Evolutionary conservation across 441 rosid genomes (phyloP), one percentile per base, ranked within the genome.

Genomic region (Gossypium gossypioides): DNA sequence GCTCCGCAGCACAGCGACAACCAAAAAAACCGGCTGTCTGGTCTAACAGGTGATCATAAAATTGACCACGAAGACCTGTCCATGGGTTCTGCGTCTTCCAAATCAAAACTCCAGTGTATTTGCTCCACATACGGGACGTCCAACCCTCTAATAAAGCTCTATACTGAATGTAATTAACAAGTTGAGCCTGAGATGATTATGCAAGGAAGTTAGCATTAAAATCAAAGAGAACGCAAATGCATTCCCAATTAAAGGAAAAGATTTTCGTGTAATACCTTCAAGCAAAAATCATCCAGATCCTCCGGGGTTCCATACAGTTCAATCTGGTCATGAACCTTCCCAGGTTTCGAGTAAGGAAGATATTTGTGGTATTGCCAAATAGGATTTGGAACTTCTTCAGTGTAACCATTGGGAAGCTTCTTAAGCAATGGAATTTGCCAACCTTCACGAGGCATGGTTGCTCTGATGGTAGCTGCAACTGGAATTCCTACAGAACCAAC

Each of bases 41-140:
- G 81, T 95, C 98, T 0, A 84, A 97, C 55, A 92, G 87, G 81
- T 92, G 98, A 81, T 95, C 99, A 72, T 95, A 95, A 82, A 95
- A 92, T 81, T 95, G 99, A 69, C 98, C 99, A 81, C 99, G 89
- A 69, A 95, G 98, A 83, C 98, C 93, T 34, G 96, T 84, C 99
- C 99, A 95, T 18, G 99, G 98, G 79, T 95, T 95, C 86, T 95
- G 99, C 4, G 84, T 95, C 87, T 95, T 95, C 99, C 99, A 95
- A 79, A 95, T 91, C 73, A 95, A 82, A 74, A 95, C 92, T 73
- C 99, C 99, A 0, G 99, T 95, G 83, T 87, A 91, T 82, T 95
- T 95, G 77, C 80, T 88, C 99, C 99, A 95, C 99, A 95, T 95
- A 6, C 76, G 85, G 54, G 99, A 92, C 73, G 89, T 83, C 92